phyloP scores from a whole-genome alignment of 495 filamentous ascomycete species.

The Aspergillus funiculosus region DNA sequence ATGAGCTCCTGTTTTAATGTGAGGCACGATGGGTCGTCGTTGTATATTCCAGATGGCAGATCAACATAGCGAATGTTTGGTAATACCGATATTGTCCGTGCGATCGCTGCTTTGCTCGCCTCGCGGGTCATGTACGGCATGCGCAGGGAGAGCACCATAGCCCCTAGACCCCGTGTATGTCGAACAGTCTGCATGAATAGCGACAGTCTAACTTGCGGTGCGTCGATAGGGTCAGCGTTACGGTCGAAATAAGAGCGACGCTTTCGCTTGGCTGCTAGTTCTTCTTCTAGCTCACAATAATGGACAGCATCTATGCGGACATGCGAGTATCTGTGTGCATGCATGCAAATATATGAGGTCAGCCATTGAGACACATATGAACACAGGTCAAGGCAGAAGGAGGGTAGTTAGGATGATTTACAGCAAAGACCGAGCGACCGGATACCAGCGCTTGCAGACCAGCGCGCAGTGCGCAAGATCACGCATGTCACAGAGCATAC shows the following conservation, averaged over 20 bases:
- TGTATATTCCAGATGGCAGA: constrained; percentile 72
- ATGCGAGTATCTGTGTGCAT: constrained; percentile 65
- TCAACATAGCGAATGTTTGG: constrained; percentile 86
- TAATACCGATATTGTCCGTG: constrained; percentile 77
- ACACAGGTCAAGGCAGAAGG: constrained; percentile 1
- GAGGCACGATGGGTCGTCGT: constrained; percentile 66
- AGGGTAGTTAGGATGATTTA: constrained; percentile 28
- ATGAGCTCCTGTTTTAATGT: constrained; percentile 78
- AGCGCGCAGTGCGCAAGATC: constrained; percentile 75
- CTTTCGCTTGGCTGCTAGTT: constrained; percentile 70
- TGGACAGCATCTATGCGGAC: constrained; percentile 93
- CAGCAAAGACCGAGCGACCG: constrained; percentile 49
- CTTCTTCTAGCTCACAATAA: constrained; percentile 82
- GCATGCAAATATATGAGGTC: not conserved
- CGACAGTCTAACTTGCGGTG: constrained; percentile 65
- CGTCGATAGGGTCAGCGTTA: constrained; percentile 72
- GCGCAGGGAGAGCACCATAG: constrained; percentile 69
- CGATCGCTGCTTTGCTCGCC: constrained; percentile 75
- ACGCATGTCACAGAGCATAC: constrained; percentile 92
- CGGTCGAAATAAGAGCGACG: constrained; percentile 67
- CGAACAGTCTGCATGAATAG: constrained; percentile 76
- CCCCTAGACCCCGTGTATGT: constrained; percentile 60
- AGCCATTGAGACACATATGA: not conserved
- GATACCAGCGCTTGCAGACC: constrained; percentile 69
- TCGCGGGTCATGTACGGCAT: constrained; percentile 96